Evolutionary conservation across 176 grass and related monocot species (phyloP).

Genomic region (Paspalum vaginatum): DNA sequence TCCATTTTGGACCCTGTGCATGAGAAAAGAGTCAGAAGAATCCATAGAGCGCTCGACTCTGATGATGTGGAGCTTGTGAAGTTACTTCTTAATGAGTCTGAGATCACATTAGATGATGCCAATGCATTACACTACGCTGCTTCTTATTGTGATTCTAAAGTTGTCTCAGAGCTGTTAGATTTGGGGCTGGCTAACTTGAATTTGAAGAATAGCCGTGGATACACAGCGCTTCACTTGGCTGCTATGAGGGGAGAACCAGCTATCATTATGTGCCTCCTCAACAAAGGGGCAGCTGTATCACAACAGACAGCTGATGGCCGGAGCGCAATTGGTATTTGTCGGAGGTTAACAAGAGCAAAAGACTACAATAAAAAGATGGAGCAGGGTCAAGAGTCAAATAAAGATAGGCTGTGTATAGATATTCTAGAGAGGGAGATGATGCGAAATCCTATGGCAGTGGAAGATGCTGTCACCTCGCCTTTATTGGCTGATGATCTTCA

Average conservation of each 20-base stretch:
- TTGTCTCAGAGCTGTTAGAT: conserved; percentile 79
- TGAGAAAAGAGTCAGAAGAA: conserved; percentile 84
- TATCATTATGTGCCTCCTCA: conserved; percentile 81
- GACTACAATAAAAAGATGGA: conserved; percentile 77
- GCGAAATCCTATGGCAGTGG: conserved; percentile 68
- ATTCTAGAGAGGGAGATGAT: conserved; percentile 88
- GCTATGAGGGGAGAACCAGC: conserved; percentile 94
- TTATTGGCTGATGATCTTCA: conserved; percentile 87
- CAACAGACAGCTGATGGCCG: conserved; percentile 73
- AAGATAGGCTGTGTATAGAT: conserved; percentile 94
- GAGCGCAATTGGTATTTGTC: conserved; percentile 74
- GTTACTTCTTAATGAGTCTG: conserved; percentile 92
- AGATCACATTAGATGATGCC: conserved; percentile 88
- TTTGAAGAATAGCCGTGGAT: conserved; percentile 80
- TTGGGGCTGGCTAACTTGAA: conserved; percentile 77
- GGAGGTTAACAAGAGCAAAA: conserved; percentile 75
- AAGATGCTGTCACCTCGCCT: conserved; percentile 94
- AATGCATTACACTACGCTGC: conserved; percentile 88
- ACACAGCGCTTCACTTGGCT: conserved; percentile 88
- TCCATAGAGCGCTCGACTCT: conserved; percentile 85
- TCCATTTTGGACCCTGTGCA: conserved; percentile 52
- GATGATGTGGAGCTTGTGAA: conserved; percentile 98
- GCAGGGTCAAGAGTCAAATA: conserved; percentile 90
- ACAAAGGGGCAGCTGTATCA: conserved; percentile 69
- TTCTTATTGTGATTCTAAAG: conserved; percentile 91